Evolutionary conservation across 768 basidiomycete species (phyloP), one percentile per base, ranked within the genome.

Genomic region (Termitomyces titanicus): DNA sequence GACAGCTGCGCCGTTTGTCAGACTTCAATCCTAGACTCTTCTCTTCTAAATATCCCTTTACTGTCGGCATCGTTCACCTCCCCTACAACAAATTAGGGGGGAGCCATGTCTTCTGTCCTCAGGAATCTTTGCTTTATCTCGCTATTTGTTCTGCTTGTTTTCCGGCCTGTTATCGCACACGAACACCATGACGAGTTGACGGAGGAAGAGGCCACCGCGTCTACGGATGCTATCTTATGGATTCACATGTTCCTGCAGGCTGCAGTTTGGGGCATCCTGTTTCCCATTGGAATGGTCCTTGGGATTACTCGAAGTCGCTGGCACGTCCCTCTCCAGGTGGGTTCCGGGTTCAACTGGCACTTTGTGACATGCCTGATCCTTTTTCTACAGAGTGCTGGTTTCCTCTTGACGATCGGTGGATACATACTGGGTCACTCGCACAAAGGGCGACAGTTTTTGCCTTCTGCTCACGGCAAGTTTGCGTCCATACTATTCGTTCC

Each of bases 391-490:
- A 78, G 78, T 53, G 74, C 80, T 7, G 90, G 85, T 2, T 83
- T 90, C 57, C 79, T 79, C 1, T 70, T 96, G 46, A 89, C 89
- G 3, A 70, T 81, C 12, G 85, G 77, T 0, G 93, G 92, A 7
- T 89, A 88, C 64, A 70, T 89, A 46, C 81, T 97, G 4, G 94
- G 94, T 0, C 94, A 96, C 62, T 74, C 84, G n/a, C 95, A 98
- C 66, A 76, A 79, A 33, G 94, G 95, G 0, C 79, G 94, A 24
- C 70, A 78, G 55, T 98, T 96, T 64, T 80, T 83, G 1, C 73
- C 77, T 27, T 88, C 89, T 5, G 82, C 82, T 0, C 94, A 97
- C 66, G 89, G 85, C 5, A 68, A 70, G 12, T 84, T 88, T 61
- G 88, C 86, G 18, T 81, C 78, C 35, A 72, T 94, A 46, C 73